Percentiles rank a stretch among this genome's conserved stretches.
Conservation (phyloP, 371 early-diverging fungal species). For the Encephalitozoon romaleae region DNA sequence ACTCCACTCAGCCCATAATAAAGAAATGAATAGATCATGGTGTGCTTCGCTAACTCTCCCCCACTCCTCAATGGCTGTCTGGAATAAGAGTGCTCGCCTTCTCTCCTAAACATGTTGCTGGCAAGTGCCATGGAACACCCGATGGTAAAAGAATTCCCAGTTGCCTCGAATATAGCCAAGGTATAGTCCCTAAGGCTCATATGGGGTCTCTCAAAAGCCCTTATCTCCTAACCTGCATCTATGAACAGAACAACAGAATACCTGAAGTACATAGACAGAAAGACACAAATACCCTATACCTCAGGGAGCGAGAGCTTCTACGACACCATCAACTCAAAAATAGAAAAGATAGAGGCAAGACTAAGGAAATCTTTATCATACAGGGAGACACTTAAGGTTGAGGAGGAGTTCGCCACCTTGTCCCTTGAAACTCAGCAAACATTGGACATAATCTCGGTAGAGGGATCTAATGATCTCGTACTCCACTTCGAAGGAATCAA, state of each 20-base stretch:
- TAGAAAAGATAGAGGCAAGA: constrained; percentile 4
- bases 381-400: constrained; percentile 25
- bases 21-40: background rate
- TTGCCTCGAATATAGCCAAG: background rate
- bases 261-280: background rate
- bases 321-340: constrained; percentile 34
- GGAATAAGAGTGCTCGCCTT: background rate
- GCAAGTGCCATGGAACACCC: background rate
- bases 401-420: constrained; percentile 30
- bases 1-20: background rate
- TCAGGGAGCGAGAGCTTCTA: constrained; percentile 38
- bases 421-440: constrained; percentile 5
- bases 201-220: background rate
- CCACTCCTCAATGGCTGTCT: background rate
- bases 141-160: constrained; percentile 16
- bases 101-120: background rate
- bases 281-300: background rate
- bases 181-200: background rate
- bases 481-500: constrained; percentile 58
- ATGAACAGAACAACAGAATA: constrained; percentile 42
- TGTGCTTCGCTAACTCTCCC: constrained; percentile 14
- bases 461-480: constrained; percentile 24
- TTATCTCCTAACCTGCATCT: background rate
- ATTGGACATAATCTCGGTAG: constrained; percentile 30
- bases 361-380: constrained; percentile 1